Conservation (phyloP, 176 grass and related monocot genomes). For the Musa troglodytarum region DNA sequence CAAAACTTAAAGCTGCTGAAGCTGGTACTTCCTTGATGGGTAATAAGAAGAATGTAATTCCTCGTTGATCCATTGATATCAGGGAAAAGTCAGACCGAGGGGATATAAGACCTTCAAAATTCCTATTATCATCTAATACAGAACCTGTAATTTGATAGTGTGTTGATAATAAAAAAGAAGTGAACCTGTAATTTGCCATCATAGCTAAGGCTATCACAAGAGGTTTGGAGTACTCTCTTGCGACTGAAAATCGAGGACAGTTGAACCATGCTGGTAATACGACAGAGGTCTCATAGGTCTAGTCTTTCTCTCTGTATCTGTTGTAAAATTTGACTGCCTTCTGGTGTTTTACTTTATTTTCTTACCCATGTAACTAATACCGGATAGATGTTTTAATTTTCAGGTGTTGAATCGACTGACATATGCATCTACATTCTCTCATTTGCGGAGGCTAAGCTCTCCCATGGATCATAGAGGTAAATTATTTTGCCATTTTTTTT, state of each 20-base stretch:
- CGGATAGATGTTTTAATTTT: constrained; percentile 9
- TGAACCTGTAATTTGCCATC: too few species aligned
- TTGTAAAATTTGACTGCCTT: background rate
- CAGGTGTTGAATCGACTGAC: constrained; percentile 98
- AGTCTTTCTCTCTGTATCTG: background rate
- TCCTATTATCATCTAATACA: constrained; percentile 39
- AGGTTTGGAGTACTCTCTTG: background rate
- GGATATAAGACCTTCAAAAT: constrained; percentile 56
- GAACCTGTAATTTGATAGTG: constrained; percentile 22
- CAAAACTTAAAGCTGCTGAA: constrained; percentile 73
- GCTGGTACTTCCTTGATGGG: constrained; percentile 5
- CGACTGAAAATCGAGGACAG: constrained; percentile 4
- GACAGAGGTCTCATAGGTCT: constrained; percentile 86
- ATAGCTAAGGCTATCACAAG: too few species aligned
- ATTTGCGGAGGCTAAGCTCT: constrained; percentile 92
- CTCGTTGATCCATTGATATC: constrained; percentile 56
- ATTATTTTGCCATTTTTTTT: constrained; percentile 8
- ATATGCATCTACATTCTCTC: constrained; percentile 93
- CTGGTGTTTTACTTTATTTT: background rate
- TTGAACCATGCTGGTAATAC: constrained; percentile 10
- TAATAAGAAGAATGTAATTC: constrained; percentile 53
- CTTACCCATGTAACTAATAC: background rate
- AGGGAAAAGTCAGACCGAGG: constrained; percentile 48
- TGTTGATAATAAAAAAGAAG: too few species aligned
- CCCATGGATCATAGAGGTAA: constrained; percentile 94